phyloP scores from a whole-genome alignment of 1,284 basidiomycete species.

The Cerrena zonata region DNA sequence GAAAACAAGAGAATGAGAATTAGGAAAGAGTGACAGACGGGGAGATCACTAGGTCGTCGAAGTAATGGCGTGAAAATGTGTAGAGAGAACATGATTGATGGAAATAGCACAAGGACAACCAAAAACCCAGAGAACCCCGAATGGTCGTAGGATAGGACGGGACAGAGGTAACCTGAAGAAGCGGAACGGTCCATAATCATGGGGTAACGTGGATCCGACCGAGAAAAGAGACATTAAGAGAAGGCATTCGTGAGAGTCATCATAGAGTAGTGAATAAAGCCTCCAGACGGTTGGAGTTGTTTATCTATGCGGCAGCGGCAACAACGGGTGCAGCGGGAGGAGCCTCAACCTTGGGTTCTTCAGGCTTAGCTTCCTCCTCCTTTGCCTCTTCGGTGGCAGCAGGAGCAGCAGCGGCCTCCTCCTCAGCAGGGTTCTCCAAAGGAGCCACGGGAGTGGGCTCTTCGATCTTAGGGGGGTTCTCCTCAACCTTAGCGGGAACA shows the following conservation, averaged over 20 bases:
- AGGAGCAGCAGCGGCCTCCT: conserved; percentile 31
- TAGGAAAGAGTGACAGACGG: conserved; percentile 18
- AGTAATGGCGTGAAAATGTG: background rate
- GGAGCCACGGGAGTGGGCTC: conserved; percentile 69
- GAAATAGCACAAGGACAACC: conserved; percentile 5
- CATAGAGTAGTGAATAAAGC: conserved; percentile 26
- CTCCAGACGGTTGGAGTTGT: conserved; percentile 14
- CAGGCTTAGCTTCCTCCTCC: conserved; percentile 27
- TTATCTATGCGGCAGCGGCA: conserved; percentile 56
- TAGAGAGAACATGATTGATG: conserved; percentile 1
- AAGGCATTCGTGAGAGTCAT: conserved; percentile 50
- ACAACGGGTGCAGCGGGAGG: conserved; percentile 33
- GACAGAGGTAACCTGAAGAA: conserved; percentile 23
- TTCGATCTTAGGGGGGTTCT: conserved; percentile 73
- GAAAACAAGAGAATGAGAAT: conserved; percentile 29
- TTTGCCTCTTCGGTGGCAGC: conserved; percentile 31
- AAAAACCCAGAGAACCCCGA: conserved; percentile 33
- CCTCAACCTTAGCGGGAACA: conserved; percentile 77
- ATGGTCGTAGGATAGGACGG: conserved; percentile 46
- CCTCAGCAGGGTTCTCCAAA: conserved; percentile 61
- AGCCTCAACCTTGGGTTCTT: conserved; percentile 35
- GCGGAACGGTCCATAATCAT: conserved; percentile 26
- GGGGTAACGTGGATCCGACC: conserved; percentile 30
- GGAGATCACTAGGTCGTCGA: background rate
- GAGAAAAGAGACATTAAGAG: conserved; percentile 35